Evolutionary conservation across 2,329 filamentous ascomycete species (phyloP), one percentile per base, ranked within the genome.

Genomic region (Escovopsis sp.): DNA sequence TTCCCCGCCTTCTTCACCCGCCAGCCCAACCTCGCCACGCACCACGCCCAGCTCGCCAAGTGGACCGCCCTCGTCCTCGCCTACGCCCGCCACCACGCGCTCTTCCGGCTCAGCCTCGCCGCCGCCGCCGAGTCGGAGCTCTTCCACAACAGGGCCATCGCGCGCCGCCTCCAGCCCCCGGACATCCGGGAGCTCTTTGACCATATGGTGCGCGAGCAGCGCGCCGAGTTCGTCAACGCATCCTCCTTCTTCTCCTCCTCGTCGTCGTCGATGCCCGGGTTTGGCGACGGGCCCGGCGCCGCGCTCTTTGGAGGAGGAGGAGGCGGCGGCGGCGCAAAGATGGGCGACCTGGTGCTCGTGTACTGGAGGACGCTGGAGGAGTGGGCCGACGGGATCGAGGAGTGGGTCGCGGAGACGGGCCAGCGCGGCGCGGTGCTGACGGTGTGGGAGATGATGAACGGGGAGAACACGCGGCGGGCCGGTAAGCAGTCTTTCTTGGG

Each of bases 341-440:
- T 53, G 34, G 53, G 49, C 11, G 63, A 76, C 36, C 65, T 76
- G 11, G 77, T 72, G 15, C 89, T 80, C 71, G 66, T 95, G 3
- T 94, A 80, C 65, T 96, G 89, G 89, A 74, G 76, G 48, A 82
- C 77, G 54, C 81, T 83, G 0, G 85, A 93, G 57, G 89, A 96
- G 65, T 98, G 91, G 89, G 91, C 87, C 2, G 75, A 71, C 32
- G 58, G 80, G 46, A 66, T 96, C 36, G 82, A 82, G 59, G 73
- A 68, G 36, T 96, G 86, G 79, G 82, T 87, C 38, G 88, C 96
- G 28, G 77, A 78, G 47, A 94, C 87, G 47, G 91, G 78, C 4
- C 88, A 95, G 69, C 89, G 83, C 67, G 85, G 85, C 23, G 77
- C 74, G 11, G 89, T 98, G 43, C 62, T 98, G 56, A 98, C 91